phyloP scores from a whole-genome alignment of 805 yeast species.

The Tetrapisispora nanseiensis region DNA sequence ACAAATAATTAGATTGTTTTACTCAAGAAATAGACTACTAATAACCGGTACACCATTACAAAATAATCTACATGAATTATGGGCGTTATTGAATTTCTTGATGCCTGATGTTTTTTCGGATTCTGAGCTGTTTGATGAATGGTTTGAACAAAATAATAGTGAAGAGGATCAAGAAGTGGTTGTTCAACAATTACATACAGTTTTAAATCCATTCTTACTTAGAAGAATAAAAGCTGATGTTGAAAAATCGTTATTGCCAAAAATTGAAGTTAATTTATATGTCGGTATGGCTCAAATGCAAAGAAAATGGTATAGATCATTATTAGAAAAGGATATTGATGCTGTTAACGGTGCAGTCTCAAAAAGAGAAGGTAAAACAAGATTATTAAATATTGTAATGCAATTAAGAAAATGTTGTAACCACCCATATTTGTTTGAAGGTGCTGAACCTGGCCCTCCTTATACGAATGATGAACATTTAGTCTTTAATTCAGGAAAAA shows the following conservation, averaged over 20 bases:
- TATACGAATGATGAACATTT: constrained; percentile 92
- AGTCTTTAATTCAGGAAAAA: constrained; percentile 81
- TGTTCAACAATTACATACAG: constrained; percentile 80
- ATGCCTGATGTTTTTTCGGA: constrained; percentile 94
- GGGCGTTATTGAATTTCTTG: constrained; percentile 88
- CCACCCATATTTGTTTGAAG: constrained; percentile 93
- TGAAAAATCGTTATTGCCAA: constrained; percentile 82
- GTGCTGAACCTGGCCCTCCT: constrained; percentile 99
- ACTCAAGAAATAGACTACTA: constrained; percentile 71
- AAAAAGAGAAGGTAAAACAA: constrained; percentile 83
- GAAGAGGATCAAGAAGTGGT: constrained; percentile 65
- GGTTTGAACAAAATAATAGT: constrained; percentile 52
- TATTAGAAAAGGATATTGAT: constrained; percentile 86
- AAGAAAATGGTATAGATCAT: constrained; percentile 77
- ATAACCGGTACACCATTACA: constrained; percentile 96
- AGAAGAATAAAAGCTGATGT: constrained; percentile 91
- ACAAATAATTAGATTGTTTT: constrained; percentile 82
- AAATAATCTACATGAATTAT: constrained; percentile 86
- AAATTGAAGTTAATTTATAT: constrained; percentile 80
- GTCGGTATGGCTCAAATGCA: constrained; percentile 97
- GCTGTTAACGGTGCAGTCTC: constrained; percentile 97
- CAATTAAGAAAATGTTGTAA: constrained; percentile 93
- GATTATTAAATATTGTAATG: constrained; percentile 90
- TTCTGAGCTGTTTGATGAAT: constrained; percentile 78
- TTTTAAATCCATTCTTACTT: constrained; percentile 75